Evolutionary conservation across 805 yeast species (phyloP), one percentile per base, ranked within the genome.

Genomic region (Cyberlindnera sargentensis): DNA sequence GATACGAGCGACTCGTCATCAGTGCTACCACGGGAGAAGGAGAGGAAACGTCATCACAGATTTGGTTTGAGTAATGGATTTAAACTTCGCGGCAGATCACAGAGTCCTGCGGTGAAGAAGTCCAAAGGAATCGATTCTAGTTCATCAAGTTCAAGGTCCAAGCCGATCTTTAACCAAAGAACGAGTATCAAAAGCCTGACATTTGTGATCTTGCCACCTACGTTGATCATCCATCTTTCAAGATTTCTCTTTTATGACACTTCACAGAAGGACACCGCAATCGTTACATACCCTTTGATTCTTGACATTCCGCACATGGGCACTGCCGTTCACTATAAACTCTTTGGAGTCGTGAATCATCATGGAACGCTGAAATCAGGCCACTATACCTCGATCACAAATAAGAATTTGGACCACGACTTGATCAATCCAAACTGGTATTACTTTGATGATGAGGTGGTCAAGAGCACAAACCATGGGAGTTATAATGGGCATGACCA

Each of bases 161-260:
- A 34, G 26, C 11, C 25, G 39, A 24, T 40, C 53, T 54, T 44
- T 61, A 60, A 8, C 47, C 48, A 34, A 46, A 39, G 24, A 25
- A 9, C 20, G 15, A 73, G 72, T 28, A 80, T 83, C 20, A 91
- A 93, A 61, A 73, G 80, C 23, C 67, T 90, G 47, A 72, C 75
- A 31, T 86, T 91, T 39, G 80, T 95, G 2, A 68, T 91, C 37
- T 65, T 91, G 32, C 98, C 99, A 1, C 79, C 76, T 37, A 73
- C 85, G 2, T 69, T 91, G 46, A 81, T 91, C 24, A 76, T 91
- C 36, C 96, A 91, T 61, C 72, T 91, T 49, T 89, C 95, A 49
- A 68, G 99, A 51, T 91, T 91, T 63, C 63, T 53, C 56, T 74
- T 71, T 42, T 72, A 67, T 53, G 75, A 72, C 48, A 60, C 79